Evolutionary conservation across 2,329 filamentous ascomycete species (phyloP), one percentile per base, ranked within the genome.

Genomic region (Ophiocordyceps camponoti-floridani): DNA sequence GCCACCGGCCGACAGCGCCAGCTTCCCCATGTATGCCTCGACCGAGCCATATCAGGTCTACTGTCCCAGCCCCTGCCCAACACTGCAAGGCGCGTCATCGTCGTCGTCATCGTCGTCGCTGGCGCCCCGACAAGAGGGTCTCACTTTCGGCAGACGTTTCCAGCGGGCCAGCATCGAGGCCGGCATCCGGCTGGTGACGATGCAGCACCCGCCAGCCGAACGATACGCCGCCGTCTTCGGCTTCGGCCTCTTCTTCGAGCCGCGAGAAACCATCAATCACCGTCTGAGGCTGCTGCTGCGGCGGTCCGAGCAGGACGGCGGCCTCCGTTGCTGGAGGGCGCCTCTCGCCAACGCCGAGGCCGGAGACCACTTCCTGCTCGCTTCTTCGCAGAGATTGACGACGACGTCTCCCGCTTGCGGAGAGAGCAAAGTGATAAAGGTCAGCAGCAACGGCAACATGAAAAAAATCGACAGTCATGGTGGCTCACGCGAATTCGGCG

Each of bases 141-240:
- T 67, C 1, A 78, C 72, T 1, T 88, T 93, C 51, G 77, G 77
- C 11, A 75, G 83, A 8, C 72, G 81, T 4, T 64, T 93, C 4
- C 81, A 84, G 43, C 74, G 84, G 40, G 68, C 68, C 44, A 69
- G 76, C 2, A 52, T 79, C 1, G 83, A 93, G 58, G 61, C 67
- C 26, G 82, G 70, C 1, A 73, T 78, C 46, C 61, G 65, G 3
- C 60, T 88, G 1, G 65, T 84, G 3, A 62, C 56, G 13, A 66
- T 67, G 56, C 54, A 62, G 2, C 61, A 67, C 49, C 68, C 73
- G 42, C 66, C 71, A 0, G 66, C 68, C 2, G 56, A 63, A 2
- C 58, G 59, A 1, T 65, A 77, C 45, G 61, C 65, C n/a, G 68
- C 70, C 31, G 68, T 78, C 1, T 88, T 87, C 56, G 79, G 76